Evolutionary conservation across 225 moss, liverwort and hornwort species (phyloP).

Genomic region (Pseudoscleropodium purum): DNA sequence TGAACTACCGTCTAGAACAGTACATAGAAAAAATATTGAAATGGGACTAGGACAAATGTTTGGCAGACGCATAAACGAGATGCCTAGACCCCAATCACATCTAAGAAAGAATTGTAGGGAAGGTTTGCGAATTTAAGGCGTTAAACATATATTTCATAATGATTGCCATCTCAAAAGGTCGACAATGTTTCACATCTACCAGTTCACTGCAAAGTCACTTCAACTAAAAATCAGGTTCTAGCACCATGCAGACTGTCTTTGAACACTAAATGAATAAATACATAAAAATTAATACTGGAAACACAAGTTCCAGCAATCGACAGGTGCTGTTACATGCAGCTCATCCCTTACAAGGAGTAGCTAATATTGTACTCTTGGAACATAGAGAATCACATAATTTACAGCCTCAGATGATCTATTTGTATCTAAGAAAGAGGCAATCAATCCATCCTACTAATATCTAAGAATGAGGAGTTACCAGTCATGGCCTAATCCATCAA

Average conservation of each 20-base stretch:
- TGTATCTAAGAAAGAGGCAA: constrained; percentile 5
- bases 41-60: background rate
- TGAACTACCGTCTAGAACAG: background rate
- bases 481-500: background rate
- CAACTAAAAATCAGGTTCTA: background rate
- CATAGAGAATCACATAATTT: constrained; percentile 26
- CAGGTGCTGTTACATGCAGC: background rate
- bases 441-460: constrained; percentile 23
- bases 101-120: background rate
- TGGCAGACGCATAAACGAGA: background rate
- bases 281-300: background rate
- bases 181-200: background rate
- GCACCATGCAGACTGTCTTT: background rate
- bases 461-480: constrained; percentile 5
- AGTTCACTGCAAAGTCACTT: background rate
- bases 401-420: constrained; percentile 15
- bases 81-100: background rate
- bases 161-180: background rate
- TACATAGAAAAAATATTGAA: background rate
- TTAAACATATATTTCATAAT: background rate
- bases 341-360: constrained; percentile 3
- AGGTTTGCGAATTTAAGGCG: background rate
- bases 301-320: background rate
- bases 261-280: background rate
- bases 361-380: constrained; percentile 3